phyloP scores from a whole-genome alignment of 352 stramenopile genomes.

The Elongisporangium senticosum region DNA sequence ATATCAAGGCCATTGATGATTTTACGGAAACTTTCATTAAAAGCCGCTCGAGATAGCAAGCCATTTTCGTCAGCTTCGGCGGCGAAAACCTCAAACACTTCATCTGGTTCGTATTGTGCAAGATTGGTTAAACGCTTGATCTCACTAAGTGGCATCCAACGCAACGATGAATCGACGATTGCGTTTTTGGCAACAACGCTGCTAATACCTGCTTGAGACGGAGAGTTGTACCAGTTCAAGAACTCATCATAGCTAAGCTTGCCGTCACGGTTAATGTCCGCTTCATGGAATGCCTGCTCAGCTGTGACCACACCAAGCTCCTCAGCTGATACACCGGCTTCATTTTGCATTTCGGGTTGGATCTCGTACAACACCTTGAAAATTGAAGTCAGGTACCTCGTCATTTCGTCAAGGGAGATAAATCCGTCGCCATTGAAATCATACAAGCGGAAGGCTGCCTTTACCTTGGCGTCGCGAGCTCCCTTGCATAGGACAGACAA shows the following conservation, averaged over 20 bases:
- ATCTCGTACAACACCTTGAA: constrained; percentile 87
- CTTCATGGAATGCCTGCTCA: constrained; percentile 82
- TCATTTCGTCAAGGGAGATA: constrained; percentile 86
- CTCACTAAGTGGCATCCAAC: constrained; percentile 79
- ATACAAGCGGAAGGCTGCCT: constrained; percentile 78
- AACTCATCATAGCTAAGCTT: constrained; percentile 88
- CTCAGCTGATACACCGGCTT: constrained; percentile 64
- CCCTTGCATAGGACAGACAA: constrained; percentile 84
- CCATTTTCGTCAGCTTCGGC: constrained; percentile 68
- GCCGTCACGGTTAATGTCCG: constrained; percentile 70
- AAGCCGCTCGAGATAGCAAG: constrained; percentile 61
- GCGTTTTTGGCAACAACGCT: constrained; percentile 65
- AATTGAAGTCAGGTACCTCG: constrained; percentile 78
- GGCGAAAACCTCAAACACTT: constrained; percentile 87
- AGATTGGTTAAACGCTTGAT: constrained; percentile 83
- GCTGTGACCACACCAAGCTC: constrained; percentile 76
- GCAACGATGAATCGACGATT: constrained; percentile 65
- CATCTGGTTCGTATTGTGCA: constrained; percentile 60
- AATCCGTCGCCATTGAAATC: constrained; percentile 84
- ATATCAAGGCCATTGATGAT: constrained; percentile 35
- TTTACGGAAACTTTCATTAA: constrained; percentile 73
- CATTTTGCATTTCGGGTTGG: constrained; percentile 58
- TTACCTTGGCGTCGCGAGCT: constrained; percentile 73
- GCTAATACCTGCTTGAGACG: constrained; percentile 60
- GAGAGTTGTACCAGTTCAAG: constrained; percentile 78